Base-by-base conservation (phyloP, 2,329 filamentous ascomycete genomes). In the Dryadomyces quercivorus region DNA sequence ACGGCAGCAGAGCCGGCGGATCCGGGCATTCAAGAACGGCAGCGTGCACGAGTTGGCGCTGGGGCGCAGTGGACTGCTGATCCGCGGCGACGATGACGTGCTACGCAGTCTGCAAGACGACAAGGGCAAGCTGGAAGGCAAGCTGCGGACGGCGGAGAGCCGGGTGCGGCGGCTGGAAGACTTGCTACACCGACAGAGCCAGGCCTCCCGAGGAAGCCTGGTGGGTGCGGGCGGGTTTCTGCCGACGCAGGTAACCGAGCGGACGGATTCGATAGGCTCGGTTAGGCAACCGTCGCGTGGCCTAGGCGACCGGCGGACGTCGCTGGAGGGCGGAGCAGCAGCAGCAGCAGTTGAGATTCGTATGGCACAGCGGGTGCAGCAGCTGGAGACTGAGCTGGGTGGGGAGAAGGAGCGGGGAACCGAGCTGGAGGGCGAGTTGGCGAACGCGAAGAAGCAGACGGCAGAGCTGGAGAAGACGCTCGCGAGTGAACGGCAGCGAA, bases 11-110 rank as follows among this genome's bases (percentile, higher is more conserved):
- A 81, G 84, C 57, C 91, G 89, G 67, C 82, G 89, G 55, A 81
- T 93, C 7, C 95, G 92, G 66, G 90, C 89, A 5, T 97, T 98
- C 74, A 96, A 96, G 66, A 93, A 94, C 64, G 93, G 93, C 16
- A 97, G 93, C 64, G 80, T 97, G 42, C 90, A 96, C 63, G 93
- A 97, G 65, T 85, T 85, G n/a, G 82, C 81, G 2, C 78, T 96
- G 58, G 89, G 89, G n/a, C 82, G 86, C 63, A 94, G 88, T 60
- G 92, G 89, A 1, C 77, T 96, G 10, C 71, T 95, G 62, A 80
- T 95, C 15, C 83, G 88, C 43, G 90, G 88, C n/a, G 86, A 93
- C 58, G 89, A 95, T 62, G 91, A 96, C 59, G 74, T 91, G 58
- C 77, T 86, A 38, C 78, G 76, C 64, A 86, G 74, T 59, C 69